phyloP scores from a whole-genome alignment of 1,284 basidiomycete species.

The Austroboletus novae-zelandiae region DNA sequence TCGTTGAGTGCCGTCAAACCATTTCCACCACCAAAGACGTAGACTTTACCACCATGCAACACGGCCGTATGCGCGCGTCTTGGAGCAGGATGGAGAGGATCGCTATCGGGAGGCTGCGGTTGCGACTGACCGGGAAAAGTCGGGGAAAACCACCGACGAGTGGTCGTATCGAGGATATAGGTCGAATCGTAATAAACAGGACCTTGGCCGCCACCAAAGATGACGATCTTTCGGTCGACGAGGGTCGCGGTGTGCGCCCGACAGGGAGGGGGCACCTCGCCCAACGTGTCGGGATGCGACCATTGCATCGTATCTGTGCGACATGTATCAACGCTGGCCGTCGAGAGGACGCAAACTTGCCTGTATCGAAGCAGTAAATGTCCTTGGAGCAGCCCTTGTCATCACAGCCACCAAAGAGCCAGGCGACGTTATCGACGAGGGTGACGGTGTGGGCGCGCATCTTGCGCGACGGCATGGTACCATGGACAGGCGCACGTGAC shows the following conservation, averaged over 20 bases:
- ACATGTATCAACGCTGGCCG: neutral
- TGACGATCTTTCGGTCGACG: constrained; percentile 75
- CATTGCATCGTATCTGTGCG: constrained; percentile 86
- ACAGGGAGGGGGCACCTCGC: constrained; percentile 77
- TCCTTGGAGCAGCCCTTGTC: constrained; percentile 75
- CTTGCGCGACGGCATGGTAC: constrained; percentile 66
- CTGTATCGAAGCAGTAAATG: constrained; percentile 84
- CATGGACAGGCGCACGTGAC: constrained; percentile 81
- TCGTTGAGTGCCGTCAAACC: constrained; percentile 88
- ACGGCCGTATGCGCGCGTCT: constrained; percentile 88
- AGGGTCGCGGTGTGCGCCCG: constrained; percentile 88
- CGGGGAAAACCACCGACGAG: constrained; percentile 65
- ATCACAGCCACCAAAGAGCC: constrained; percentile 90
- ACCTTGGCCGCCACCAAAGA: constrained; percentile 87
- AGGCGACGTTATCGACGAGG: constrained; percentile 77
- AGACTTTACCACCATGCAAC: constrained; percentile 69
- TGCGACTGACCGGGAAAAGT: constrained; percentile 32
- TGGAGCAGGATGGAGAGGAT: constrained; percentile 51
- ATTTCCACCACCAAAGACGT: constrained; percentile 91
- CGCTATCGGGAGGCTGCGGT: constrained; percentile 3
- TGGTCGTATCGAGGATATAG: constrained; percentile 79
- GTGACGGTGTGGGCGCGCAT: constrained; percentile 86
- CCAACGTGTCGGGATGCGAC: constrained; percentile 72
- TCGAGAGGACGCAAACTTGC: constrained; percentile 37
- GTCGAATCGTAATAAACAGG: constrained; percentile 74